Evolutionary conservation across 345 rosid genomes (phyloP), one percentile per base, ranked within the genome.

Genomic region (Hibiscus mutabilis): DNA sequence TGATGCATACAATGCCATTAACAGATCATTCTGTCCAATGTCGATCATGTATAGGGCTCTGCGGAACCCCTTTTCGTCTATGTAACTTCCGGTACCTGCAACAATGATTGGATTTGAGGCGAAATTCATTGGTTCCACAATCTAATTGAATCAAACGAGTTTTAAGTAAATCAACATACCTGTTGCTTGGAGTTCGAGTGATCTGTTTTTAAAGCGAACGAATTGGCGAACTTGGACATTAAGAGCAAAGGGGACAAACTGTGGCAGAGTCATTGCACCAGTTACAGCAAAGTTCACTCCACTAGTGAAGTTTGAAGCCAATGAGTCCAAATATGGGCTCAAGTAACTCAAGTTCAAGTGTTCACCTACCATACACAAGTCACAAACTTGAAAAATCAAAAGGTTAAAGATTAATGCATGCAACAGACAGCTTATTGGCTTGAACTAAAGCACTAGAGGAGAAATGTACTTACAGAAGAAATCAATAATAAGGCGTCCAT

Each of bases 11-110:
- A 78, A 62, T 19, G 72, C 80, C 12, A 81, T 74, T 52, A 76
- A 80, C 1, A 87, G 76, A 79, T 90, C 92, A 25, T 89, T 87
- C 71, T 89, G 91, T 52, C 96, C 96, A 11, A 87, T 87, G 58
- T 89, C 92, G 6, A 88, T 79, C 68, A 75, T 75, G 82, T 90
- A 80, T 11, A 90, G 75, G 55, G 92, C 96, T 21, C 82, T 73
- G 40, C 42, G 25, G 29, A 67, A 67, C 58, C 75, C 76, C 11
- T 66, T 78, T 65, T 74, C 80, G 31, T 69, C 53, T 18, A 73
- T 73, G 72, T 69, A 69, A 44, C 62, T 9, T 49, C 70, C 70
- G 29, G 58, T 2, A 47, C 72, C 62, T 58, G 72, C n/a, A 6
- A 49, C 46, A 42, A 1, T 42, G 46, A 29, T 3, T 18, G n/a